phyloP scores from a whole-genome alignment of 2,329 filamentous ascomycete species.

The Lasiodiplodia gonubiensis region DNA sequence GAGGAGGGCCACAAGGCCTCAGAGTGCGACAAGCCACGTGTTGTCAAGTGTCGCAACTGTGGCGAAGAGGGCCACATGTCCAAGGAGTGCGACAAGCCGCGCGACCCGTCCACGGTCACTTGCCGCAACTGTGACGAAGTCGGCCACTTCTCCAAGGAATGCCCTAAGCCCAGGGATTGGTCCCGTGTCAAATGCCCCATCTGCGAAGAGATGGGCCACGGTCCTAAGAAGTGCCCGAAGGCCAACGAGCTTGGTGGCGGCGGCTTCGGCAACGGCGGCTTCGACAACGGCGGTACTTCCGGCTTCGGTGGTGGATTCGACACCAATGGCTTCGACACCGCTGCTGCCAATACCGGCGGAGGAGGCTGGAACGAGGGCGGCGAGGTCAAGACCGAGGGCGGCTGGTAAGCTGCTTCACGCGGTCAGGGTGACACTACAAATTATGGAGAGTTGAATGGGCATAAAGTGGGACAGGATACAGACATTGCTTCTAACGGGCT shows the following conservation, averaged over 20 bases:
- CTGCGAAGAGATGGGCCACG: slow-evolving; percentile 39
- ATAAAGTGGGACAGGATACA: background rate
- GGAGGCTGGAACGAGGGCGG: slow-evolving; percentile 25
- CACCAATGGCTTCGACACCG: slow-evolving; percentile 6
- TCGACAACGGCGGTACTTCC: slow-evolving; percentile 13
- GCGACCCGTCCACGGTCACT: slow-evolving; percentile 46
- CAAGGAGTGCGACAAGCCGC: slow-evolving; percentile 46
- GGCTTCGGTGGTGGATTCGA: slow-evolving; percentile 21
- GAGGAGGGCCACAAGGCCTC: slow-evolving; percentile 45
- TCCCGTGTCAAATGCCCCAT: slow-evolving; percentile 54
- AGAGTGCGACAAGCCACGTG: slow-evolving; percentile 45
- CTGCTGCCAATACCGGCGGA: background rate
- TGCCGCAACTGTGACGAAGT: slow-evolving; percentile 69
- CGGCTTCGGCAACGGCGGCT: slow-evolving; percentile 9
- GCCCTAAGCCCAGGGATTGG: slow-evolving; percentile 63
- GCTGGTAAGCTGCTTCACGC: slow-evolving; percentile 13
- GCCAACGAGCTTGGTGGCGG: slow-evolving; percentile 33
- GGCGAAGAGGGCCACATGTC: slow-evolving; percentile 44
- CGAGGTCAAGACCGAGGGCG: background rate
- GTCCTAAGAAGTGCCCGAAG: slow-evolving; percentile 40
- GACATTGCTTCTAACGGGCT: background rate
- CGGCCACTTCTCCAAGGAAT: slow-evolving; percentile 64
- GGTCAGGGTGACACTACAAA: too few species aligned
- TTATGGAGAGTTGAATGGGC: background rate
- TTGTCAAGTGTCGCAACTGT: slow-evolving; percentile 48